phyloP scores from a whole-genome alignment of 495 filamentous ascomycete genomes.

The Neurospora africana region DNA sequence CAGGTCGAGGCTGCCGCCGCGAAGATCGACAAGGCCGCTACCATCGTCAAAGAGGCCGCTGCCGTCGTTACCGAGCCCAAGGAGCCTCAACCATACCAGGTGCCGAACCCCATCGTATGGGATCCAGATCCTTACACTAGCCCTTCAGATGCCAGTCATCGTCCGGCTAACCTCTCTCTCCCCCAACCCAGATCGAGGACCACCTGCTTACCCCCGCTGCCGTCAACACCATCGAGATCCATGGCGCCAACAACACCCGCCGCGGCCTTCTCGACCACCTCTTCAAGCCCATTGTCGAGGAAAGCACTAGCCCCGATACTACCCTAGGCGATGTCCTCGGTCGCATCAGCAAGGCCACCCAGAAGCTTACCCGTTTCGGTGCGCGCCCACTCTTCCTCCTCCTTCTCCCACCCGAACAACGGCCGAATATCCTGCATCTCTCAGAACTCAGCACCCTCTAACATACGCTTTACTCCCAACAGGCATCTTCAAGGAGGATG shows the following conservation, averaged over 20 bases:
- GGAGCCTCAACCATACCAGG: background rate
- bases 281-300: slow-evolving; percentile 64
- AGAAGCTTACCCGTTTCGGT: slow-evolving; percentile 77
- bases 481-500: slow-evolving; percentile 82
- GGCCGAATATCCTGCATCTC: background rate
- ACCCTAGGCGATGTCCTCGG: slow-evolving; percentile 68
- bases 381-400: slow-evolving; percentile 11
- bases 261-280: slow-evolving; percentile 67
- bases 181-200: slow-evolving; percentile 50
- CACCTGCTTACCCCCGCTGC: slow-evolving; percentile 60
- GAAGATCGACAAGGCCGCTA: background rate
- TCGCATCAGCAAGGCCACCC: slow-evolving; percentile 53
- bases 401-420: background rate
- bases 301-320: slow-evolving; percentile 52
- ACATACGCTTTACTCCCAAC: slow-evolving; percentile 9
- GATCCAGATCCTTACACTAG: background rate
- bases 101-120: background rate
- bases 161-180: background rate
- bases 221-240: slow-evolving; percentile 70
- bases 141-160: background rate
- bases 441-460: background rate
- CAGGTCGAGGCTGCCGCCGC: background rate
- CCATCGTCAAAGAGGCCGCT: background rate
- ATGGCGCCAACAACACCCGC: slow-evolving; percentile 68
- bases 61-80: background rate